These are phyloP conservation scores for Debaryomycetaceae sp. DNA, from an alignment of 1,139 yeast species.

Conservation along the genomic window DNA sequence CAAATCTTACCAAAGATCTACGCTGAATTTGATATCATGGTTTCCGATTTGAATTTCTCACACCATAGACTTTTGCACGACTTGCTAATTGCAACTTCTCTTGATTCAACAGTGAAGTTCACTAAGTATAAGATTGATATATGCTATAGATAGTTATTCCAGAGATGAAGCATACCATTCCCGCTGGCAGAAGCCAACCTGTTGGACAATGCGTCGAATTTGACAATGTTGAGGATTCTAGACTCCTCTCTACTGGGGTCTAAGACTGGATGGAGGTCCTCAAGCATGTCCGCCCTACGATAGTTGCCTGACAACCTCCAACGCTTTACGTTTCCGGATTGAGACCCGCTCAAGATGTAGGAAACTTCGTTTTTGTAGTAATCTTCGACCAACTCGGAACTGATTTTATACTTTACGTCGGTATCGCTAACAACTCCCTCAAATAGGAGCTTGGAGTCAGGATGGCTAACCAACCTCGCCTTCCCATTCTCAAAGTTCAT, in stretches of 20 bases:
- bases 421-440: not conserved
- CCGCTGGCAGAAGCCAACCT: slow-evolving; percentile 18
- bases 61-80: not conserved
- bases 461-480: slow-evolving; percentile 5
- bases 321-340: slow-evolving; percentile 9
- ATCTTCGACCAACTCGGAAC: slow-evolving; percentile 8
- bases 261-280: not conserved
- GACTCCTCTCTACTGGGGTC: slow-evolving; percentile 2
- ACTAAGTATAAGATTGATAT: not conserved
- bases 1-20: too few relatives aligned
- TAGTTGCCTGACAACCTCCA: slow-evolving; percentile 5
- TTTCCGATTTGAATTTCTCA: not conserved
- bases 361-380: slow-evolving; percentile 5
- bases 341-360: slow-evolving; percentile 13
- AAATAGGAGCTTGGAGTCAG: slow-evolving; percentile 3
- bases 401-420: slow-evolving; percentile 6
- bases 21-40: not conserved
- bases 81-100: not conserved
- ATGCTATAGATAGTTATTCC: slow-evolving; percentile 14
- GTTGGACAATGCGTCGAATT: slow-evolving; percentile 12
- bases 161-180: slow-evolving; percentile 18
- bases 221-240: slow-evolving; percentile 10
- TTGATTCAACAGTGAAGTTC: not conserved
- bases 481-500: slow-evolving; percentile 12
- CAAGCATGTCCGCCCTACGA: not conserved